Conservation (phyloP, 441 rosid species). For the Erysimum cheiri region DNA sequence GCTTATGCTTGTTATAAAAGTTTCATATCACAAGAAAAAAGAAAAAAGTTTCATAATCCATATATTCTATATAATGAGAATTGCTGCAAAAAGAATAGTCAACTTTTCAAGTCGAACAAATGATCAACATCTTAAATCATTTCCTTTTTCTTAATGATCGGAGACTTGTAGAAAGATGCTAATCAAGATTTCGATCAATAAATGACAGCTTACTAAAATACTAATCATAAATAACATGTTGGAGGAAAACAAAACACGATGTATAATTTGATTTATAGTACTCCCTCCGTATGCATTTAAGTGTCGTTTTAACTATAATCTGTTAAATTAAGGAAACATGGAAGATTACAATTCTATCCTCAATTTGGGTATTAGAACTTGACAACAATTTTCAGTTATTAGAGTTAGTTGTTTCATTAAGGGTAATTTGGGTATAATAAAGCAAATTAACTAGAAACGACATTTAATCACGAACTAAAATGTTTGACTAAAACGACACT, state of each 20-base stretch:
- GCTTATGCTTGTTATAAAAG: constrained; percentile 9
- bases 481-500: too few relatives aligned
- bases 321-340: too few relatives aligned
- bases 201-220: constrained; percentile 13
- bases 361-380: too few relatives aligned
- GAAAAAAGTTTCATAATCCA: not conserved
- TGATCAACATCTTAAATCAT: not conserved
- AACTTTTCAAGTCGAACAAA: not conserved
- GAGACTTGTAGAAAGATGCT: constrained; percentile 13
- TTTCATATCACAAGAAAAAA: not conserved
- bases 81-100: not conserved
- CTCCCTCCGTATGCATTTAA: too few relatives aligned
- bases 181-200: constrained; percentile 27
- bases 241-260: constrained; percentile 24
- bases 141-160: not conserved
- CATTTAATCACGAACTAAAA: too few relatives aligned
- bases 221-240: constrained; percentile 28
- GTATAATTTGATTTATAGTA: constrained; percentile 4
- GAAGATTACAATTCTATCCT: too few relatives aligned
- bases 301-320: too few relatives aligned
- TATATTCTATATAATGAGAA: not conserved
- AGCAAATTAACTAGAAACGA: too few relatives aligned
- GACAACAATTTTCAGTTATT: too few relatives aligned
- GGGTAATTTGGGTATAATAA: too few relatives aligned
- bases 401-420: too few relatives aligned